Evolutionary conservation across 768 basidiomycete genomes (phyloP).

Genomic region (Tylopilus rubrobrunneus): DNA sequence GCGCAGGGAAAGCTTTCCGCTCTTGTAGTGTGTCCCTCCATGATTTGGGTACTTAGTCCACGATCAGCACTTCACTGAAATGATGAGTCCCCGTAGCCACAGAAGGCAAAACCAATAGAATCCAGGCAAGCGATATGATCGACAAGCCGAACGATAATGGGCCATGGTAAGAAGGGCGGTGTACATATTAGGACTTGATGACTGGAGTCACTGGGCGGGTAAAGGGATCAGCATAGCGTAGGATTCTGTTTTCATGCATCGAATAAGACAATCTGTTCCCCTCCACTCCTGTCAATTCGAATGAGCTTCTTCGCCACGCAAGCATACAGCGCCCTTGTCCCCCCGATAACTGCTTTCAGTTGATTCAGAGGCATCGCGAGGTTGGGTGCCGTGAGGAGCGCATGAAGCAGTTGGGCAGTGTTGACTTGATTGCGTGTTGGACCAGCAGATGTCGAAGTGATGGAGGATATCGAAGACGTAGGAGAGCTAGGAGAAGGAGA

Average conservation of each 20-base stretch:
- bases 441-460: constrained; percentile 32
- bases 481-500: constrained; percentile 55
- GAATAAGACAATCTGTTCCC: constrained; percentile 75
- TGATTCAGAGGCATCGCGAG: constrained; percentile 58
- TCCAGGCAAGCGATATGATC: background rate
- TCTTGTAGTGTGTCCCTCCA: background rate
- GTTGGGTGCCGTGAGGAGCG: constrained; percentile 51
- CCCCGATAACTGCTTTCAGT: constrained; percentile 56
- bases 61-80: background rate
- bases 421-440: constrained; percentile 68
- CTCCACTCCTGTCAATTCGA: constrained; percentile 70
- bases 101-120: background rate
- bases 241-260: constrained; percentile 34
- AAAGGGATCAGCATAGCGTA: background rate
- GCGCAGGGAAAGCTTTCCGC: background rate
- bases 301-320: constrained; percentile 80
- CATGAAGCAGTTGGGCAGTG: constrained; percentile 61
- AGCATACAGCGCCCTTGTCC: constrained; percentile 63
- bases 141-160: background rate
- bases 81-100: background rate
- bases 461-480: constrained; percentile 52
- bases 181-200: background rate
- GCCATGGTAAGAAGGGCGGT: background rate
- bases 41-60: background rate
- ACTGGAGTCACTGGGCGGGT: background rate